Conservation (phyloP, 208 protist species). For the Kentomonas sorsogonicus region DNA sequence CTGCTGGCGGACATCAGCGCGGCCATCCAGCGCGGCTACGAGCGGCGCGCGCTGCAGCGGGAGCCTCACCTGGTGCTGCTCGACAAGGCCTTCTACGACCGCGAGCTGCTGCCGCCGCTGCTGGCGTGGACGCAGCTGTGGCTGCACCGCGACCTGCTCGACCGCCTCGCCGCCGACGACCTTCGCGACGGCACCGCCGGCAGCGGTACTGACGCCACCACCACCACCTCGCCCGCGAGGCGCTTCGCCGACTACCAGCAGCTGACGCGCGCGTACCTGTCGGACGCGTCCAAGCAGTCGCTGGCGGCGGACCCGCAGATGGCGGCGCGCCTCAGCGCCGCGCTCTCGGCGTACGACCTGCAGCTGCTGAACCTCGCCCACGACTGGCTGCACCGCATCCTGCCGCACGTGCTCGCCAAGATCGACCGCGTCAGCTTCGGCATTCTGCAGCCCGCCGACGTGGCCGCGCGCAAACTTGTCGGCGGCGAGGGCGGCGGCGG, state of each 20-base stretch:
- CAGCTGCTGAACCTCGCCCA: constrained; percentile 87
- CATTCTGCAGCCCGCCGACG: constrained; percentile 70
- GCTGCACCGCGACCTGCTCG: constrained; percentile 49
- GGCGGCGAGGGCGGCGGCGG: constrained; percentile 4
- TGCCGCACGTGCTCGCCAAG: constrained; percentile 91
- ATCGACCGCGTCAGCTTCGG: constrained; percentile 94
- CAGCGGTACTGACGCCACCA: too few species aligned
- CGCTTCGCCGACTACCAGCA: constrained; percentile 8
- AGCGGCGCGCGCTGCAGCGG: constrained; percentile 62
- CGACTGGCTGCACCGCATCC: constrained; percentile 87
- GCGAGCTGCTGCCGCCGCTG: constrained; percentile 72
- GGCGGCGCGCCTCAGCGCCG: constrained; percentile 24
- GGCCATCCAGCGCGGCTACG: constrained; percentile 63
- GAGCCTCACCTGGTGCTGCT: constrained; percentile 92
- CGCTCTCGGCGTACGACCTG: constrained; percentile 37
- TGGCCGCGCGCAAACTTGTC: constrained; percentile 42
- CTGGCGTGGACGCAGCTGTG: constrained; percentile 88
- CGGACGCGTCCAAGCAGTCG: constrained; percentile 13
- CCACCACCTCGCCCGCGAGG: neutral
- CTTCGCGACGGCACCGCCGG: neutral
- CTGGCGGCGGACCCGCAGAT: constrained; percentile 15
- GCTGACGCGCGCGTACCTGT: constrained; percentile 33
- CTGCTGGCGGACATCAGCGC: constrained; percentile 23
- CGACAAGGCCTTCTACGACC: constrained; percentile 81
- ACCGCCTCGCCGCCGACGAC: constrained; percentile 10